A percentile compares a stretch with the other conserved stretches of the same genome.
Evolutionary conservation across 768 basidiomycete species (phyloP).

Genomic region (Mycena sanguinolenta): DNA sequence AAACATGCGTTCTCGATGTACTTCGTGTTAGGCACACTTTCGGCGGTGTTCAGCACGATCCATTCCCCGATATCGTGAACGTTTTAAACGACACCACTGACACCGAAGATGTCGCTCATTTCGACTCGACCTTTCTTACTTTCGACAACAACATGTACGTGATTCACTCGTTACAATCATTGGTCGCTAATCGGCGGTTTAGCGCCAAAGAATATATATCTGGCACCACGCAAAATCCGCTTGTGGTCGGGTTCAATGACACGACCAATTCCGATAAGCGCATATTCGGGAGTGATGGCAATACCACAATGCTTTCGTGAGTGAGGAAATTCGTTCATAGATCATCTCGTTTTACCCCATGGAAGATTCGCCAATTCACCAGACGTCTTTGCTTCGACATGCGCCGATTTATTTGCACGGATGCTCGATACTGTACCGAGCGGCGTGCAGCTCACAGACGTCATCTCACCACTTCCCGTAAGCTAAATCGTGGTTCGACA

Average conservation of each 20-base stretch:
- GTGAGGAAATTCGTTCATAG: background rate
- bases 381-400: background rate
- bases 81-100: background rate
- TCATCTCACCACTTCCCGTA: background rate
- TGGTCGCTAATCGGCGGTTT: background rate
- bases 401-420: background rate
- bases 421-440: slow-evolving; percentile 2
- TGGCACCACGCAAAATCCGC: background rate
- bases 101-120: background rate
- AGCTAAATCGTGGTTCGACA: background rate
- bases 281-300: background rate
- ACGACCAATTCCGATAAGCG: background rate
- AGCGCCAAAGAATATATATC: background rate
- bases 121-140: background rate
- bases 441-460: too few relatives aligned
- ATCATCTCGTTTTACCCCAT: too few relatives aligned
- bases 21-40: background rate
- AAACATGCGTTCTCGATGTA: background rate
- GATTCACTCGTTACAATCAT: background rate
- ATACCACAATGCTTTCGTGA: background rate
- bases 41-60: too few relatives aligned
- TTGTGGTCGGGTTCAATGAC: background rate
- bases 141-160: background rate
- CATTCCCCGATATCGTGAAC: background rate
- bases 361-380: background rate